These are phyloP conservation scores for Aspergillus sclerotialis DNA, from an alignment of 2,329 filamentous ascomycete genomes.

Conservation along the genomic window DNA sequence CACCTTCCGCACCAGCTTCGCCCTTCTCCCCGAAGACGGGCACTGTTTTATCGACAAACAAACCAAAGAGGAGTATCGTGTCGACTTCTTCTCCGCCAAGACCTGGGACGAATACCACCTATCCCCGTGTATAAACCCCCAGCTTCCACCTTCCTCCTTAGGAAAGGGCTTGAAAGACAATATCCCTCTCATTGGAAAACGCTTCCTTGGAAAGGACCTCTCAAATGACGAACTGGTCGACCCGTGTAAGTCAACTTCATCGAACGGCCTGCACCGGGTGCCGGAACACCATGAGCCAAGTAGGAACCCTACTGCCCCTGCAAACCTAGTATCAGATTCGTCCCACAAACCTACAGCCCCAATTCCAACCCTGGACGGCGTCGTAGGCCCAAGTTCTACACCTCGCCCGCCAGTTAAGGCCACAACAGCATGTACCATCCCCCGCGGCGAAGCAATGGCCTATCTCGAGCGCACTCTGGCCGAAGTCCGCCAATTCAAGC, in stretches of 20 bases:
- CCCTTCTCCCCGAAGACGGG: constrained; percentile 77
- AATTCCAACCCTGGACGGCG: constrained; percentile 23
- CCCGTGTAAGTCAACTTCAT: no score
- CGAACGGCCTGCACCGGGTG: no score
- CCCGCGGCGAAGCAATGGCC: constrained; percentile 47
- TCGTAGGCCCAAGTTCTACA: constrained; percentile 18
- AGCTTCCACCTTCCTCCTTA: constrained; percentile 52
- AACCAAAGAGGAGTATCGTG: constrained; percentile 69
- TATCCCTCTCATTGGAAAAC: constrained; percentile 33
- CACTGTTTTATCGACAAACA: constrained; percentile 79
- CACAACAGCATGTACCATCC: constrained; percentile 40
- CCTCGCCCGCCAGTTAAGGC: constrained; percentile 17
- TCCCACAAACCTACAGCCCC: constrained; percentile 10
- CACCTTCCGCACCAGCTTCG: constrained; percentile 77
- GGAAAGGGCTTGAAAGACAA: constrained; percentile 25
- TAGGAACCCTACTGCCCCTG: no score
- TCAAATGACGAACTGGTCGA: not conserved
- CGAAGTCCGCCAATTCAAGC: constrained; percentile 67
- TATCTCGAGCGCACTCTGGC: constrained; percentile 72
- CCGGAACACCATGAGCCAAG: no score
- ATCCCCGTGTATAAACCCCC: constrained; percentile 68
- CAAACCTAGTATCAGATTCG: no score
- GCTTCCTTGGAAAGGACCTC: constrained; percentile 24
- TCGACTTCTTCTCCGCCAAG: constrained; percentile 76
- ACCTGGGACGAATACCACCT: constrained; percentile 73